These are phyloP conservation scores for Nadsonia fulvescens DNA, from an alignment of 805 yeast species.

Conservation along the genomic window DNA sequence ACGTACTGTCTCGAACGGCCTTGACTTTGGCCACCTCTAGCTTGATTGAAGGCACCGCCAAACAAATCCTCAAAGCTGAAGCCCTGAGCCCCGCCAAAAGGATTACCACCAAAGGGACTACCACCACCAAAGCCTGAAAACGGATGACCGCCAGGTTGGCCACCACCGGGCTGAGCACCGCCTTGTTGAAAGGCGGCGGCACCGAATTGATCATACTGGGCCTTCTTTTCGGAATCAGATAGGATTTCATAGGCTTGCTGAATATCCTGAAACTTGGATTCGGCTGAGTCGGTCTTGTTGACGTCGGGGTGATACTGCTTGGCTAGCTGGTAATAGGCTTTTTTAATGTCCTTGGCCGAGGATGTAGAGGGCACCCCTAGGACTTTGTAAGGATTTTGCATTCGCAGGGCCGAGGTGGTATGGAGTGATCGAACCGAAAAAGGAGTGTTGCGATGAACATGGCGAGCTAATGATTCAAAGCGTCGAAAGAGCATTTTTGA, in stretches of 20 bases:
- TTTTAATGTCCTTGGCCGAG: constrained; percentile 70
- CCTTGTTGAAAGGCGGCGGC: constrained; percentile 61
- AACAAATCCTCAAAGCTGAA: constrained; percentile 17
- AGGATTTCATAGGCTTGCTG: constrained; percentile 90
- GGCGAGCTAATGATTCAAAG: too few relatives aligned
- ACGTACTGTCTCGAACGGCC: constrained; percentile 29
- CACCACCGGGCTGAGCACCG: constrained; percentile 32
- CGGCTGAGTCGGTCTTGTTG: constrained; percentile 79
- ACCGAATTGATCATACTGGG: constrained; percentile 86
- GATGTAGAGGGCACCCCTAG: constrained; percentile 66
- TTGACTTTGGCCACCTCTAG: constrained; percentile 21
- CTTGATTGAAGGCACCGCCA: constrained; percentile 21
- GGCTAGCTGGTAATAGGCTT: constrained; percentile 84
- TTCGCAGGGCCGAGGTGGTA: constrained; percentile 2
- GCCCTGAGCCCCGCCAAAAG: constrained; percentile 21
- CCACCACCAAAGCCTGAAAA: constrained; percentile 32
- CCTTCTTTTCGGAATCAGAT: constrained; percentile 66
- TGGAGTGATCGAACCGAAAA: neutral
- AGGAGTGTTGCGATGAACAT: too few relatives aligned
- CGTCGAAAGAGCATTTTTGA: too few relatives aligned
- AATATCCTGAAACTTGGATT: constrained; percentile 74
- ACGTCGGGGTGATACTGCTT: constrained; percentile 94
- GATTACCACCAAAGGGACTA: constrained; percentile 23
- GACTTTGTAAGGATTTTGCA: constrained; percentile 63
- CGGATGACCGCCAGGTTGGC: constrained; percentile 31